These are phyloP conservation scores for Pyrenopolyporus hunteri DNA, from an alignment of 495 filamentous ascomycete species.

Conservation along the genomic window DNA sequence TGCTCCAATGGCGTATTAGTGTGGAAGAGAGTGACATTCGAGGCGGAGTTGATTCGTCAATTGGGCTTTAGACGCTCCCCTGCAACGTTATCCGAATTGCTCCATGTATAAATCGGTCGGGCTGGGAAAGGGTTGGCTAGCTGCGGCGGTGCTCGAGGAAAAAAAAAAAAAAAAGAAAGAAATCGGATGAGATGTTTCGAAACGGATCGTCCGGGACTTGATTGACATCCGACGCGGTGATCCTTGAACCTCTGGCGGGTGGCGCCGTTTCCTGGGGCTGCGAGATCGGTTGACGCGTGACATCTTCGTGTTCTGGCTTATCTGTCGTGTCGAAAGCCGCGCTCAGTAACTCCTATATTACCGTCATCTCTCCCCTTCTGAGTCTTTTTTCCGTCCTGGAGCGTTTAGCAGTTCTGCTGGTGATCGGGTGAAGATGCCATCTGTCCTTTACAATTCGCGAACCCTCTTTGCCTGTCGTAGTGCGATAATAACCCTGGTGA, in stretches of 20 bases:
- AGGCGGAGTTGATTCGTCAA: no score
- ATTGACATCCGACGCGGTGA: conserved; percentile 10
- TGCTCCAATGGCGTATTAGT: no score
- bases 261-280: conserved; percentile 9
- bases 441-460: neutral
- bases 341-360: neutral
- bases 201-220: conserved; percentile 29
- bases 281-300: conserved; percentile 15
- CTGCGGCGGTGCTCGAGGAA: no score
- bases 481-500: neutral
- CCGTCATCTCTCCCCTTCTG: neutral
- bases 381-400: neutral
- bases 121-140: no score
- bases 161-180: no score
- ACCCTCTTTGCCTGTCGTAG: conserved; percentile 6
- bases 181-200: conserved; percentile 30
- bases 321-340: conserved; percentile 1
- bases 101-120: no score
- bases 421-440: neutral
- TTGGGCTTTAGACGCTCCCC: no score
- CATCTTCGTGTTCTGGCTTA: conserved; percentile 15
- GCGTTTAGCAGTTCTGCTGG: neutral
- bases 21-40: no score
- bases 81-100: neutral
- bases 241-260: conserved; percentile 6